A percentile compares a stretch with the other conserved stretches of the same genome.
These are phyloP conservation scores for Hypomyces rosellus DNA, from an alignment of 2,329 filamentous ascomycete species.

Conservation along the genomic window DNA sequence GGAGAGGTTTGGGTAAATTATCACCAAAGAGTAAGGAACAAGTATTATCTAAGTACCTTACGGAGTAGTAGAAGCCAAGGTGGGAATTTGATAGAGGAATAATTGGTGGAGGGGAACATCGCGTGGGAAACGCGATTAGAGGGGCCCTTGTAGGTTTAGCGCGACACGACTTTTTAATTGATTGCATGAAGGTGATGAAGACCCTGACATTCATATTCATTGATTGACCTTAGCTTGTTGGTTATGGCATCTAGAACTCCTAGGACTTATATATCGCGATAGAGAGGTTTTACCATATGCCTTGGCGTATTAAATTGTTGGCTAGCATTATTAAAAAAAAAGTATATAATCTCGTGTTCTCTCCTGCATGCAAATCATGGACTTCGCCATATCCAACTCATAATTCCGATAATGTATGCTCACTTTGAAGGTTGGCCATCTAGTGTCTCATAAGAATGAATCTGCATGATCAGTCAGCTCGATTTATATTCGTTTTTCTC, in stretches of 20 bases:
- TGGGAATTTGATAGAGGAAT: not conserved
- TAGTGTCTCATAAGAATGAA: slow-evolving; percentile 12
- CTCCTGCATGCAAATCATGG: no score
- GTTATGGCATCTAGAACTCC: no score
- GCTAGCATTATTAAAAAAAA: no score
- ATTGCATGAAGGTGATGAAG: slow-evolving; percentile 27
- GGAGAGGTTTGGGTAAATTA: not conserved
- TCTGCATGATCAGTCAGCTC: slow-evolving; percentile 7
- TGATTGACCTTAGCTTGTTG: no score
- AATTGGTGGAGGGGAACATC: not conserved
- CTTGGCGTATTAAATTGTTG: no score
- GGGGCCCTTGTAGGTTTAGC: slow-evolving; percentile 16
- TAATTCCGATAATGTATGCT: no score
- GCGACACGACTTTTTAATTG: slow-evolving; percentile 33
- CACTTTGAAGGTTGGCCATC: not conserved
- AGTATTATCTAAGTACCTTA: no score
- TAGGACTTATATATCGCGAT: no score
- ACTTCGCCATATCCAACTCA: no score
- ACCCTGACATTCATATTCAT: not conserved
- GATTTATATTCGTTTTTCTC: no score
- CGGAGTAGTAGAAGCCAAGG: not conserved
- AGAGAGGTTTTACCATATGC: no score
- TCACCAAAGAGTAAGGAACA: not conserved
- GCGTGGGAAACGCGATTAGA: slow-evolving; percentile 26
- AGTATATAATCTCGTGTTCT: no score